These are phyloP conservation scores for Coniferiporia sulphurascens DNA, from an alignment of 1,284 basidiomycete genomes.

Conservation along the genomic window DNA sequence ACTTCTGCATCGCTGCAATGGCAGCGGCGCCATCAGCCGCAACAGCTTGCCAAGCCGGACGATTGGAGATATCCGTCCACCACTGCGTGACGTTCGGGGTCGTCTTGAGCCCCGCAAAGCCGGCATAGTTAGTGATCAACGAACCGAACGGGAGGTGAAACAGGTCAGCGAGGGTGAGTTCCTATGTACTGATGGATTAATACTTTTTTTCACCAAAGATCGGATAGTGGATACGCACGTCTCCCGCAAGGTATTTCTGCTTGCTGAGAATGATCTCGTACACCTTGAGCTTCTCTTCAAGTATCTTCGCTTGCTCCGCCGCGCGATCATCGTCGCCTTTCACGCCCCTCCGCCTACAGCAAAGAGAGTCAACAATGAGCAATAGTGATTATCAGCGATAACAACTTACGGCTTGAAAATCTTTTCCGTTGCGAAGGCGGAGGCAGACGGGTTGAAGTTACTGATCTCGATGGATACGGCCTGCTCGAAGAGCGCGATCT, in stretches of 20 bases:
- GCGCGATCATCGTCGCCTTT: slow-evolving; percentile 25
- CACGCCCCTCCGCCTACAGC: slow-evolving; percentile 13
- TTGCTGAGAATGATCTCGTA: slow-evolving; percentile 44
- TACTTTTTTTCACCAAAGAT: too few species aligned
- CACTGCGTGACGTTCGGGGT: background rate
- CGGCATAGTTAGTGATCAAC: slow-evolving; percentile 20
- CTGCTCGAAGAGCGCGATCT: too few species aligned
- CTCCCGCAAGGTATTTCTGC: slow-evolving; percentile 43
- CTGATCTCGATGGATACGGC: too few species aligned
- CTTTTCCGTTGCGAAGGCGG: too few species aligned
- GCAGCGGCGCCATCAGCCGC: too few species aligned
- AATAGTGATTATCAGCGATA: slow-evolving; percentile 21
- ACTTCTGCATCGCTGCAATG: too few species aligned
- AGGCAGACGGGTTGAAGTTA: too few species aligned
- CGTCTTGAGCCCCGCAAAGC: slow-evolving; percentile 23
- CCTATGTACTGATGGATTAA: too few species aligned
- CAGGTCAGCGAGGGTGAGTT: slow-evolving; percentile 22
- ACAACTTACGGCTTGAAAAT: too few species aligned
- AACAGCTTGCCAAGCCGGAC: slow-evolving; percentile 9
- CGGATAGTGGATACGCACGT: slow-evolving; percentile 28
- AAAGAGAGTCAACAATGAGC: slow-evolving; percentile 15
- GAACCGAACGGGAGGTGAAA: slow-evolving; percentile 46
- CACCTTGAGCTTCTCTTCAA: slow-evolving; percentile 36
- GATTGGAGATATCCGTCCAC: slow-evolving; percentile 10
- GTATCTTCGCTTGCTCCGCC: slow-evolving; percentile 22